Base-by-base conservation (phyloP, 1,139 yeast species). In the Yarrowia galli region DNA sequence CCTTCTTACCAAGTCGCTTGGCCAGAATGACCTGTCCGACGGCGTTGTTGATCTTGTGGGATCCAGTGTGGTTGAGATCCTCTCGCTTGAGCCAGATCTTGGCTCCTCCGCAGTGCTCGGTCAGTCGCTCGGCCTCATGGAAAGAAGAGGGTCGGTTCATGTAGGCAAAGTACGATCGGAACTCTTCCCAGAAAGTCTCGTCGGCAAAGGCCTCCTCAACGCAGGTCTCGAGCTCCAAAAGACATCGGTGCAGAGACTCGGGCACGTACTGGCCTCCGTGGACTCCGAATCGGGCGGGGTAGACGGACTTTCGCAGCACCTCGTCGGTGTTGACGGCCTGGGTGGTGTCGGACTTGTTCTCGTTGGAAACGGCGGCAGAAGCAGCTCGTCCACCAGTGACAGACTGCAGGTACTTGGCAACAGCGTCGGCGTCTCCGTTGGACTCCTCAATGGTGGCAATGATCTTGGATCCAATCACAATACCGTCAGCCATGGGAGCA, bases 251-350 rank as follows among this genome's bases (percentile, higher is more conserved):
- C 75, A 95, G 82, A 28, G 97, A 93, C 81, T 95, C 99, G 58
- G 99, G 99, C 43, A 96, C 98, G 76, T 91, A 95, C 81, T 95
- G 99, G 69, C 99, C 99, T 78, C 99, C 99, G 76, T 92, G 96
- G 68, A 88, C 93, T 75, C 99, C 99, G 74, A 93, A 95, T 72
- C 89, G 68, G 61, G 73, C 76, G 23, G 74, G 71, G 67, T 69
- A 69, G 46, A 61, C 66, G 32, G 56, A n/a, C 49, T 65, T 56
- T 66, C 49, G 46, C 45, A 51, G 51, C 36, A 45, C 51, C 40
- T 71, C 77, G 56, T 61, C 66, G 77, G 36, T 77, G 70, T 67
- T 65, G 35, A 68, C 68, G 60, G 68, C 68, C 35, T 23, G 72
- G 68, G 69, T 68, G 65, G 70, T 70, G 36, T 67, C 67, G 32